A percentile compares a stretch with the other conserved stretches of the same genome.
Conservation (phyloP, 2,329 filamentous ascomycete species). For the Aphanocladium album region DNA sequence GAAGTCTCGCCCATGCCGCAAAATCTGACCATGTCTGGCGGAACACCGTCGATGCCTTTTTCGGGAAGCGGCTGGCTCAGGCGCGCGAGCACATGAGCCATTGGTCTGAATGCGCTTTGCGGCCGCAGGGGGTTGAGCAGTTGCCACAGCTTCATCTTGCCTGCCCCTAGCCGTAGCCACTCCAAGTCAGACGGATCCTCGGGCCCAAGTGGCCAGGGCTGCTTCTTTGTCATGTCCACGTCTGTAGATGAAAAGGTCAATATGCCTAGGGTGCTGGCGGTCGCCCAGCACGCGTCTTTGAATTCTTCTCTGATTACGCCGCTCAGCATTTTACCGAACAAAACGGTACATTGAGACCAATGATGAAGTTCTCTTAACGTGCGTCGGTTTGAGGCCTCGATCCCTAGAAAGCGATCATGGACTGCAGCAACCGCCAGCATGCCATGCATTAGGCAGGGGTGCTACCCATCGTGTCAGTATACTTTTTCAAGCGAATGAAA, state of each 20-base stretch:
- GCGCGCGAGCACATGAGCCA: neutral
- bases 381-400: neutral
- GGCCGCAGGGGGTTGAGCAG: slow-evolving; percentile 1
- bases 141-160: slow-evolving; percentile 5
- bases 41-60: neutral
- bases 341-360: neutral
- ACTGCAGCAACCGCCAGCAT: neutral
- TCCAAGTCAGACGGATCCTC: slow-evolving; percentile 1
- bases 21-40: neutral
- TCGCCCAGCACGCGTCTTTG: slow-evolving; percentile 1
- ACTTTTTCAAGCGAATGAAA: neutral
- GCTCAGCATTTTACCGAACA: neutral
- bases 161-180: neutral
- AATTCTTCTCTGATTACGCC: neutral
- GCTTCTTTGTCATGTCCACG: neutral
- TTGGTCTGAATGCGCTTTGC: neutral
- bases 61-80: slow-evolving; percentile 1
- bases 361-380: neutral
- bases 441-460: slow-evolving; percentile 4
- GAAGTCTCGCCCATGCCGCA: neutral
- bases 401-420: neutral
- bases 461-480: neutral
- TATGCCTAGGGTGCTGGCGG: neutral
- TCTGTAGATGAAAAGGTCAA: neutral
- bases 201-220: neutral